A percentile compares a stretch with the other conserved stretches of the same genome.
phyloP scores from a whole-genome alignment of 2,329 filamentous ascomycete genomes.

The Fusarium pseudograminearum region DNA sequence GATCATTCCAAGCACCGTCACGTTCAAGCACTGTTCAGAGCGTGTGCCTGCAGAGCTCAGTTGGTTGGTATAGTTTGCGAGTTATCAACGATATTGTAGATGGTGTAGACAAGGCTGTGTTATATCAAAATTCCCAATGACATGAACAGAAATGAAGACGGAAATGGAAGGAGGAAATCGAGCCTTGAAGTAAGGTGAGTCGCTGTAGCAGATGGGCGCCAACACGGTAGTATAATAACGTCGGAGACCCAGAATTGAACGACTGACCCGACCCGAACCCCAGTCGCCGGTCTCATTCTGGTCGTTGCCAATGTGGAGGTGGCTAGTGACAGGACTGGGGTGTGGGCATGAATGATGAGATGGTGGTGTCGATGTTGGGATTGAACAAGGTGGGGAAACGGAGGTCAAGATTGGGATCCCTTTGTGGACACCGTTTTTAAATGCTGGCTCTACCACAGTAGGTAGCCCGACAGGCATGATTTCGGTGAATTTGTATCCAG shows the following conservation, averaged over 20 bases:
- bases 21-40: conserved; percentile 25
- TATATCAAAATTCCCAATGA: conserved; percentile 33
- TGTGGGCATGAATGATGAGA: conserved; percentile 47
- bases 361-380: conserved; percentile 49
- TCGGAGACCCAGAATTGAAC: conserved; percentile 47
- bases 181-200: conserved; percentile 45
- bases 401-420: conserved; percentile 43
- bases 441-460: conserved; percentile 29
- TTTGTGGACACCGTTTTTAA: conserved; percentile 40
- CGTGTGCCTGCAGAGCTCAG: conserved; percentile 20
- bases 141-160: conserved; percentile 32
- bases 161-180: conserved; percentile 44
- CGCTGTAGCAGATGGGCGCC: conserved; percentile 39
- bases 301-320: conserved; percentile 50
- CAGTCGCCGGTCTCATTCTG: conserved; percentile 47
- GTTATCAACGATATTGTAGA: conserved; percentile 27
- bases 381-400: conserved; percentile 45
- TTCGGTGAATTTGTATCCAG: conserved; percentile 18
- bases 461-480: conserved; percentile 26
- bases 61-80: conserved; percentile 12
- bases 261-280: conserved; percentile 48
- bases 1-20: conserved; percentile 21
- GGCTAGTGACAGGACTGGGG: conserved; percentile 50
- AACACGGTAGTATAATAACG: conserved; percentile 42
- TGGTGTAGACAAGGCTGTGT: conserved; percentile 24